phyloP scores from a whole-genome alignment of 805 yeast species.

The Wickerhamomyces subpelliculosus region DNA sequence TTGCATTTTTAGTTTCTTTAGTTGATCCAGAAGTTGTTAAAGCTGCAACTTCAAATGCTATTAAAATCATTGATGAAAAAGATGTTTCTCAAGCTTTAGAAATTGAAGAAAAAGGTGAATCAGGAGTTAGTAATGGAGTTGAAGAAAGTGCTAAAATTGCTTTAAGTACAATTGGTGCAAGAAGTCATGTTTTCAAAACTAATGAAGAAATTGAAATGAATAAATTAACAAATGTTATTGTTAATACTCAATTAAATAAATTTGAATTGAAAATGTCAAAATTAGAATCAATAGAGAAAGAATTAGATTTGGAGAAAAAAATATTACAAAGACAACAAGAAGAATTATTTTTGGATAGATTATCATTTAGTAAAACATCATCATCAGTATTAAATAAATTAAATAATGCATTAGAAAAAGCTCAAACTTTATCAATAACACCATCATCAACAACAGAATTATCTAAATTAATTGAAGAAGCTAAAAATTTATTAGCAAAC shows the following conservation, averaged over 20 bases:
- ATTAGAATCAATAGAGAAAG: slow-evolving; percentile 54
- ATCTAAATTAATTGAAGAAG: slow-evolving; percentile 4
- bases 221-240: slow-evolving; percentile 45
- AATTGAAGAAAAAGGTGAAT: slow-evolving; percentile 15
- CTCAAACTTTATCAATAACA: slow-evolving; percentile 11
- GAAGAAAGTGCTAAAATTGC: slow-evolving; percentile 60
- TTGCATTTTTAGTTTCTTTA: slow-evolving; percentile 77
- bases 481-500: slow-evolving; percentile 20
- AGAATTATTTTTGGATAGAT: slow-evolving; percentile 56
- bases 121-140: slow-evolving; percentile 3
- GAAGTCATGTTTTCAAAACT: slow-evolving; percentile 72
- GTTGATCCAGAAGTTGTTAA: slow-evolving; percentile 84
- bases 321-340: slow-evolving; percentile 55
- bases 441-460: slow-evolving; percentile 1
- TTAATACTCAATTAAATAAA: slow-evolving; percentile 57
- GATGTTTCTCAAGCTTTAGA: slow-evolving; percentile 13
- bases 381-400: slow-evolving; percentile 42
- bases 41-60: slow-evolving; percentile 68
- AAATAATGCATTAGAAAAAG: slow-evolving; percentile 27
- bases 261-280: slow-evolving; percentile 57
- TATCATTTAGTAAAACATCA: slow-evolving; percentile 59
- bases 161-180: slow-evolving; percentile 69
- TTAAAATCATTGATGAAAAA: slow-evolving; percentile 24
- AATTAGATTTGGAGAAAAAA: slow-evolving; percentile 58
- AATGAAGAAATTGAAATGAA: slow-evolving; percentile 77